Evolutionary conservation across 2,329 filamentous ascomycete species (phyloP), one percentile per base, ranked within the genome.

Genomic region (Stagonosporopsis rhizophila): DNA sequence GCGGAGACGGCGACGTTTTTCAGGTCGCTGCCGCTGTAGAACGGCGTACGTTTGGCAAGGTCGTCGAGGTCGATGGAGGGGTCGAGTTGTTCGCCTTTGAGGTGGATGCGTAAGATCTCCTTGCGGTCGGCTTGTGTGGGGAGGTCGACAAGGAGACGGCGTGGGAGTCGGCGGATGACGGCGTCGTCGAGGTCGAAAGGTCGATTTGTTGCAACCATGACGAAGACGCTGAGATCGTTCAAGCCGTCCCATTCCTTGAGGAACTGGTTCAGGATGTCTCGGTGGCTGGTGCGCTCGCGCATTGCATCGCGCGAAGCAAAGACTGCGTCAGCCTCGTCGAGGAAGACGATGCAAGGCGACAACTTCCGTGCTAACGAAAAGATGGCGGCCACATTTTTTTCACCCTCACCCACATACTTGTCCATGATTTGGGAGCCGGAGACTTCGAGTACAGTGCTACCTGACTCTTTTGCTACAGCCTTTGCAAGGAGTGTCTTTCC

Each of bases 201-300:
- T 9, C 94, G 84, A 75, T 99, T 98, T 8, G 93, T 98, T 25
- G 95, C 94, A 0, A 98, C 92, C 92, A 99, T 97, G 75, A 99
- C 94, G 74, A 99, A 98, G 2, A 94, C 92, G 17, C 89, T 90
- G 42, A 87, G 85, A 56, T 87, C 82, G 66, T 90, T 89, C 81
- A 98, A 89, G 11, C 95, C 95, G 67, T 98, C 95, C 95, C 94
- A 98, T 75, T 98, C 94, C 50, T 92, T 89, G 45, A 99, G 80
- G 75, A 98, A 98, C 77, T 99, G 94, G 71, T 97, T 99, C 75
- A 98, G 93, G 51, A 95, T 89, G 74, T 97, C 94, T 45, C 93
- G 87, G 66, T 96, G 91, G 1, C 85, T 88, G 6, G 86, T 85
- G 27, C 90, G 83, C 65, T 86, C 87, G 56, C 84, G 83, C 22